Evolutionary conservation across 805 yeast genomes (phyloP).

Genomic region (Lipomyces japonicus): DNA sequence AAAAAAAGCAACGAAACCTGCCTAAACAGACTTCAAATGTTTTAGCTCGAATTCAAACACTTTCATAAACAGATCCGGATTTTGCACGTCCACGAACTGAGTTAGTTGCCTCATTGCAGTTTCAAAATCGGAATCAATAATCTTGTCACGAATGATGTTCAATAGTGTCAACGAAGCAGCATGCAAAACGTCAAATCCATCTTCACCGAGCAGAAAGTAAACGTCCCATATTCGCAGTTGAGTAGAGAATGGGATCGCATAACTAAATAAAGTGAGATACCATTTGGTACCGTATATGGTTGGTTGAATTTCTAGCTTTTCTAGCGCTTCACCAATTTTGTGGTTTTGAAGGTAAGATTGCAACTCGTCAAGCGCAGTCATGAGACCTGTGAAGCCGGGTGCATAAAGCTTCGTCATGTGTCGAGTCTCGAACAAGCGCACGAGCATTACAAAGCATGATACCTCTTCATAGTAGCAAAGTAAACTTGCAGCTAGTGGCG

Average conservation of each 20-base stretch:
- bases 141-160: conserved; percentile 7
- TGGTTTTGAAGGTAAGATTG: conserved; percentile 1
- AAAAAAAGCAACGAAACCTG: not conserved
- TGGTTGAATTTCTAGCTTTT: conserved; percentile 19
- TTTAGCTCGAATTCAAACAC: conserved; percentile 15
- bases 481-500: conserved; percentile 44
- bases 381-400: conserved; percentile 20
- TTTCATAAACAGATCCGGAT: conserved; percentile 21
- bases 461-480: conserved; percentile 32
- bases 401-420: conserved; percentile 19
- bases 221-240: conserved; percentile 30
- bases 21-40: not conserved
- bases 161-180: conserved; percentile 25
- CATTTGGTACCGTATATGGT: conserved; percentile 28
- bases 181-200: conserved; percentile 12
- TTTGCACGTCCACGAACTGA: conserved; percentile 4
- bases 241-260: conserved; percentile 24
- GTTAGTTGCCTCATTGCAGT: conserved; percentile 15
- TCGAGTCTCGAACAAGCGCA: conserved; percentile 11
- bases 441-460: conserved; percentile 23
- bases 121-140: conserved; percentile 16
- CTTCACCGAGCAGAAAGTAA: conserved; percentile 19
- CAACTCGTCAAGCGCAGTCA: conserved; percentile 19
- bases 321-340: conserved; percentile 10
- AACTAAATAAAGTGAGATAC: conserved; percentile 28